Conservation (phyloP, 208 protist species). For the Acanthamoeba triangularis region DNA sequence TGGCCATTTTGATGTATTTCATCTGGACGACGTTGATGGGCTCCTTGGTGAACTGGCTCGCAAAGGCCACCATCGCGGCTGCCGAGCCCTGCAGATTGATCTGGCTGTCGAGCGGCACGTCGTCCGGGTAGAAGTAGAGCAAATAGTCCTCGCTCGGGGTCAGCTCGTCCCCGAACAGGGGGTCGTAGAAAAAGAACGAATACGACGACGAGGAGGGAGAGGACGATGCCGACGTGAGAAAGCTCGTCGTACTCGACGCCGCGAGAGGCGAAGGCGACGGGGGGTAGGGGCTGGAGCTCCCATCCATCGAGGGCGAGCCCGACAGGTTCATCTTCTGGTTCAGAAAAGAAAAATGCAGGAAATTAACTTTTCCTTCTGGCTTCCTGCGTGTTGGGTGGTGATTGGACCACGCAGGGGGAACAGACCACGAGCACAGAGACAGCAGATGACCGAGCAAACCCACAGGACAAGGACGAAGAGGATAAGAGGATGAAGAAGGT, state of each 20-base stretch:
- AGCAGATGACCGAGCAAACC: too few species aligned
- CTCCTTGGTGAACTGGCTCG: conserved; percentile 20
- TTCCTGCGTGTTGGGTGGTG: too few species aligned
- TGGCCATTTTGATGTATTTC: conserved; percentile 48
- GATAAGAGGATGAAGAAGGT: too few species aligned
- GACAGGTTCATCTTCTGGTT: background rate
- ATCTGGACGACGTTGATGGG: conserved; percentile 8
- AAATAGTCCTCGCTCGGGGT: conserved; percentile 1
- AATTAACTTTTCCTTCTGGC: too few species aligned
- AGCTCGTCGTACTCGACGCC: background rate
- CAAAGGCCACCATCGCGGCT: conserved; percentile 34
- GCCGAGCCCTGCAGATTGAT: background rate
- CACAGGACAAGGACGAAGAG: too few species aligned
- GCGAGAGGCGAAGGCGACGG: background rate
- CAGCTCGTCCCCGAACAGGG: background rate
- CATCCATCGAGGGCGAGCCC: background rate
- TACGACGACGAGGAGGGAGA: background rate
- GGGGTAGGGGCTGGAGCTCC: background rate
- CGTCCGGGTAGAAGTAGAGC: conserved; percentile 59
- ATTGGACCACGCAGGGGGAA: too few species aligned
- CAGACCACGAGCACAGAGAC: too few species aligned
- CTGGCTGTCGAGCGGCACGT: conserved; percentile 37
- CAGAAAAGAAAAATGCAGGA: background rate
- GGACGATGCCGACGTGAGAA: background rate
- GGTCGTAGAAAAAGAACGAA: conserved; percentile 36